Conservation (phyloP, 179 eudicot species). For the Nepenthes alata region DNA sequence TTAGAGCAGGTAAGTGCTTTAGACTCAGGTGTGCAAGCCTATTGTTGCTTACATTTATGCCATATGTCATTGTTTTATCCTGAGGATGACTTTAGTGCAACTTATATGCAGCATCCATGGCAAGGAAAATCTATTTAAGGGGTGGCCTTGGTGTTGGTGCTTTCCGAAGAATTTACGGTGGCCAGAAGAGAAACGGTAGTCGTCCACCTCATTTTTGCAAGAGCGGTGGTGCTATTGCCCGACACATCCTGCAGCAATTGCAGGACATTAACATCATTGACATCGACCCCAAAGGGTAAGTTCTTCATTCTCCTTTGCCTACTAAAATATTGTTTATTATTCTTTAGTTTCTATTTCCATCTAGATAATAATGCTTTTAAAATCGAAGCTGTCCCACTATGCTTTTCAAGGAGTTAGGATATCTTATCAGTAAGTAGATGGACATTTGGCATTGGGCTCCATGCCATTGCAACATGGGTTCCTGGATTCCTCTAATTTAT, state of each 20-base stretch:
- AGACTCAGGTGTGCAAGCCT: too few species aligned
- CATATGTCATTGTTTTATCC: not conserved
- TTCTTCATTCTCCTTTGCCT: not conserved
- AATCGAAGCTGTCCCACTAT: too few species aligned
- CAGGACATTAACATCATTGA: conserved; percentile 48
- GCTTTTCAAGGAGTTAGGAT: too few species aligned
- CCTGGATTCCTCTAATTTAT: too few species aligned
- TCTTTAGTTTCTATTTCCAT: too few species aligned
- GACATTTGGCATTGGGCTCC: too few species aligned
- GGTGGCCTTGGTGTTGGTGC: conserved; percentile 81
- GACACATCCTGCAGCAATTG: conserved; percentile 69
- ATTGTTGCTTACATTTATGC: too few species aligned
- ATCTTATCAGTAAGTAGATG: too few species aligned
- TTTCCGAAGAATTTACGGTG: conserved; percentile 68
- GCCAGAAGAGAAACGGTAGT: conserved; percentile 76
- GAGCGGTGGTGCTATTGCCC: conserved; percentile 69
- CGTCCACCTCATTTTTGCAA: conserved; percentile 72
- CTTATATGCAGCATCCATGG: conserved; percentile 50
- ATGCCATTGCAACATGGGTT: too few species aligned
- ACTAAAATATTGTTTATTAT: too few species aligned
- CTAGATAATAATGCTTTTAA: too few species aligned
- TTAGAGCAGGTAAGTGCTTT: conserved; percentile 33
- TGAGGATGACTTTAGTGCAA: not conserved
- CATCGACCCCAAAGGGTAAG: conserved; percentile 66
- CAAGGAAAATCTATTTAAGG: conserved; percentile 71